These are phyloP conservation scores for Aspergillus sp. DNA, from an alignment of 2,329 filamentous ascomycete genomes.

Conservation along the genomic window DNA sequence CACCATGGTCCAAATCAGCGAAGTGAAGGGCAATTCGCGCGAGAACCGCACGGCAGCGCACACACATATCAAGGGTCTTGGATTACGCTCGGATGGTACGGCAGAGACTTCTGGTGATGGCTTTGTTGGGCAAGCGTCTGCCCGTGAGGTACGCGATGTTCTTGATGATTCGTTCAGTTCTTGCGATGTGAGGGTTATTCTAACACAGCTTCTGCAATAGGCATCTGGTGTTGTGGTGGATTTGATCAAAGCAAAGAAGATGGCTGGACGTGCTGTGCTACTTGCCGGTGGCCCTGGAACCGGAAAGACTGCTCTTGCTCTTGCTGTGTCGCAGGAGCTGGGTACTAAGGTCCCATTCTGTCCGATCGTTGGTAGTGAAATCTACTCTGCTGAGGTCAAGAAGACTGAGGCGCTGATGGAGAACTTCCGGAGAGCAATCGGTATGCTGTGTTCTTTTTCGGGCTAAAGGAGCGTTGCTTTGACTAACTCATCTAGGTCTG, in stretches of 20 bases:
- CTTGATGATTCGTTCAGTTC: conserved; percentile 1
- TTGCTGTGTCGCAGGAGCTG: conserved; percentile 93
- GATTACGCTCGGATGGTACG: conserved; percentile 77
- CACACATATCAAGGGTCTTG: conserved; percentile 95
- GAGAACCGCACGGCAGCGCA: conserved; percentile 95
- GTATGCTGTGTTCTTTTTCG: conserved; percentile 37
- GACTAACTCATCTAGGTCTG: conserved; percentile 48
- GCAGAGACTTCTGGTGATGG: conserved; percentile 76
- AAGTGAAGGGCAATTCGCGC: conserved; percentile 90
- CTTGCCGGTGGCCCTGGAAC: conserved; percentile 93
- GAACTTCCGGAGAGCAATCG: conserved; percentile 95
- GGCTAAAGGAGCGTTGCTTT: background rate
- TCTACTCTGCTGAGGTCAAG: conserved; percentile 97
- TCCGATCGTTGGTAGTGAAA: conserved; percentile 94
- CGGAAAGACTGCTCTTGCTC: conserved; percentile 91
- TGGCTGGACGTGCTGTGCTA: conserved; percentile 90
- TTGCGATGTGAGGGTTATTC: background rate
- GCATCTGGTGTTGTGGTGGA: conserved; percentile 95
- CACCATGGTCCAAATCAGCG: conserved; percentile 81
- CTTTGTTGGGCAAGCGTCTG: conserved; percentile 83
- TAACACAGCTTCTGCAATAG: conserved; percentile 41
- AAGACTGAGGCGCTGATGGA: conserved; percentile 99
- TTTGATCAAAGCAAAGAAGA: conserved; percentile 91
- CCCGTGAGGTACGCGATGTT: conserved; percentile 69
- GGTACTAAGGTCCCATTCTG: conserved; percentile 98